Evolutionary conservation across 306 rosid genomes (phyloP), one percentile per base, ranked within the genome.

Genomic region (Vachellia pachyceras): DNA sequence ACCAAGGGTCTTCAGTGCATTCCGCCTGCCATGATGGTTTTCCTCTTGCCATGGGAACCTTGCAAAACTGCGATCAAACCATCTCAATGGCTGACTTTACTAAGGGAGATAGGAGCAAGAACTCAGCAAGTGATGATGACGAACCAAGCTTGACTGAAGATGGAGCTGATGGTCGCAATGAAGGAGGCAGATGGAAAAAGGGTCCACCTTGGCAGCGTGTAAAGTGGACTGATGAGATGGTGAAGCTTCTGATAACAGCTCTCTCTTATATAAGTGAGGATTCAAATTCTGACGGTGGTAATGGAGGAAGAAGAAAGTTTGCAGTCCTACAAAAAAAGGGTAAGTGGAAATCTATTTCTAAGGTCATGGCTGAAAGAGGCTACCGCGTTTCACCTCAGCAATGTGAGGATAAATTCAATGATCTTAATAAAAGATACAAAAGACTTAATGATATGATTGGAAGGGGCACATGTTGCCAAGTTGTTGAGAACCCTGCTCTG

Each of bases 201-300:
- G 92, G 90, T 29, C 86, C 78, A 0, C 85, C 88, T 4, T 94
- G 98, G 98, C 94, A 92, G 76, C 93, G 96, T 15, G 93, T 94
- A 72, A 92, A 92, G 83, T 94, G 98, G 98, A 88, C 96, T 5
- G 94, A 92, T 88, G 89, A 87, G 89, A 94, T 92, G 97, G 98
- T 94, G 85, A 92, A 55, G 91, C 97, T 94, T 85, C 61, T 92
- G 83, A 94, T 94, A 52, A 94, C 96, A 10, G 94, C 96, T 3
- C 93, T 92, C 18, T 94, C 98, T 20, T 94, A 94, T 79, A 86
- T 92, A 22, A 92, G 93, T 0, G 98, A 94, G 73, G 97, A 92
- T 50, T 69, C 33, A n/a, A 73, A 70, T 54, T 80, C 90, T 12
- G 94, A 90, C 68, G 73, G 85, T 41, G 85, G 91, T 2, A 77